A percentile compares a stretch with the other conserved stretches of the same genome.
phyloP scores from a whole-genome alignment of 495 filamentous ascomycete species.

The Tuber borchii region DNA sequence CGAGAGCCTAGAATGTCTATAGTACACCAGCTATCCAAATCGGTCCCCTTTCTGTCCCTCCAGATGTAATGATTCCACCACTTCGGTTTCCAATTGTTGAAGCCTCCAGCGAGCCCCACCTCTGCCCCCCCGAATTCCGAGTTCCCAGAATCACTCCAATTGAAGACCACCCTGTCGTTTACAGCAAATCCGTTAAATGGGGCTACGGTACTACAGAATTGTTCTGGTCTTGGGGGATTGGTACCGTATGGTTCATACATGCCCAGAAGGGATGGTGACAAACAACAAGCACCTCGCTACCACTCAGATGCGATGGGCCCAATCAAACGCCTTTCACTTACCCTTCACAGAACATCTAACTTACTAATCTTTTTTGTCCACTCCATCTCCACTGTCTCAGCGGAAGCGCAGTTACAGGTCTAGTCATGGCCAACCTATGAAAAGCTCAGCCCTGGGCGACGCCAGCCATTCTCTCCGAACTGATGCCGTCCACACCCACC shows the following conservation, averaged over 20 bases:
- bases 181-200: slow-evolving; percentile 29
- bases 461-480: slow-evolving; percentile 34
- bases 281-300: slow-evolving; percentile 32
- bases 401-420: slow-evolving; percentile 32
- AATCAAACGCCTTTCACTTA: slow-evolving; percentile 1
- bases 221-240: slow-evolving; percentile 23
- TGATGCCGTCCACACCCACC: slow-evolving; percentile 23
- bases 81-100: slow-evolving; percentile 35
- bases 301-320: slow-evolving; percentile 23
- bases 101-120: slow-evolving; percentile 37
- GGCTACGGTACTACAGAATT: slow-evolving; percentile 20
- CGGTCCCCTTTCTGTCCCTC: neutral
- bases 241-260: slow-evolving; percentile 27
- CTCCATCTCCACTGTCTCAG: slow-evolving; percentile 27
- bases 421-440: slow-evolving; percentile 29
- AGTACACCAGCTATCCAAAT: neutral
- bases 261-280: slow-evolving; percentile 34
- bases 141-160: slow-evolving; percentile 38
- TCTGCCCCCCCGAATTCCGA: slow-evolving; percentile 35
- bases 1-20: neutral
- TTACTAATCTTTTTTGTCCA: neutral
- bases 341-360: neutral
- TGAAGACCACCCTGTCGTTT: slow-evolving; percentile 34
- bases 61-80: slow-evolving; percentile 32
- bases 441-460: slow-evolving; percentile 38